Conservation (phyloP, 2,329 filamentous ascomycete genomes). For the Sporothrix pallida region DNA sequence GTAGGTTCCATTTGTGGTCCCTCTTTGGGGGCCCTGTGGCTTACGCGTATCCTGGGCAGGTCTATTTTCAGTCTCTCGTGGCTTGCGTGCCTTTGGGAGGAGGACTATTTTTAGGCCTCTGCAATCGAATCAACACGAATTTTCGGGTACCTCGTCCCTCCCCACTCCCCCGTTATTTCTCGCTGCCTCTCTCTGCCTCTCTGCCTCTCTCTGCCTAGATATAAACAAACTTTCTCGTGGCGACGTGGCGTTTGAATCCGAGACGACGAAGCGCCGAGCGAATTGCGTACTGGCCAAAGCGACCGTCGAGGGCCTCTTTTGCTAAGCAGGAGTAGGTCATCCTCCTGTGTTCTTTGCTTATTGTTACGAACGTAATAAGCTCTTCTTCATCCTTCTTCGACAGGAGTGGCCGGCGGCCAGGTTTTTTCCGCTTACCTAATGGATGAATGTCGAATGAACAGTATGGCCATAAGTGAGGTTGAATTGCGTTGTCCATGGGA, state of each 20-base stretch:
- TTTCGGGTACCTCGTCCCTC: background rate
- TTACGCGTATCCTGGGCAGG: too few relatives aligned
- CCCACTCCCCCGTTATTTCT: too few relatives aligned
- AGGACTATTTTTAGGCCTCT: background rate
- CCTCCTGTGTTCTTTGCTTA: background rate
- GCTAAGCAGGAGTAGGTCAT: slow-evolving; percentile 19
- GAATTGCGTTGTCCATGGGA: background rate
- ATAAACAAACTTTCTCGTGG: slow-evolving; percentile 22
- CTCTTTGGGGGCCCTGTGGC: too few relatives aligned
- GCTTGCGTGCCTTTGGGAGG: too few relatives aligned
- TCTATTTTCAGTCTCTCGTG: too few relatives aligned
- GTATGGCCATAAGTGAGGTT: background rate
- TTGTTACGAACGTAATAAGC: background rate
- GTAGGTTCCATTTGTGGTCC: too few relatives aligned
- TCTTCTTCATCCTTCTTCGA: background rate
- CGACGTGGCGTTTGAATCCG: slow-evolving; percentile 28
- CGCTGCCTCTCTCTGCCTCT: too few relatives aligned
- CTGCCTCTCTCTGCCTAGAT: too few relatives aligned
- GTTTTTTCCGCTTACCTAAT: too few relatives aligned
- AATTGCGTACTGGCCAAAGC: slow-evolving; percentile 25
- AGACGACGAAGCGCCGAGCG: slow-evolving; percentile 22
- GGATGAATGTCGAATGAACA: too few relatives aligned
- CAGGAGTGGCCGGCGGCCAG: background rate
- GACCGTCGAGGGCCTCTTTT: background rate
- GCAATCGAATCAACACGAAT: background rate